Evolutionary conservation across 371 early-diverging fungal genomes (phyloP).

Genomic region (Rhizopus delemar): DNA sequence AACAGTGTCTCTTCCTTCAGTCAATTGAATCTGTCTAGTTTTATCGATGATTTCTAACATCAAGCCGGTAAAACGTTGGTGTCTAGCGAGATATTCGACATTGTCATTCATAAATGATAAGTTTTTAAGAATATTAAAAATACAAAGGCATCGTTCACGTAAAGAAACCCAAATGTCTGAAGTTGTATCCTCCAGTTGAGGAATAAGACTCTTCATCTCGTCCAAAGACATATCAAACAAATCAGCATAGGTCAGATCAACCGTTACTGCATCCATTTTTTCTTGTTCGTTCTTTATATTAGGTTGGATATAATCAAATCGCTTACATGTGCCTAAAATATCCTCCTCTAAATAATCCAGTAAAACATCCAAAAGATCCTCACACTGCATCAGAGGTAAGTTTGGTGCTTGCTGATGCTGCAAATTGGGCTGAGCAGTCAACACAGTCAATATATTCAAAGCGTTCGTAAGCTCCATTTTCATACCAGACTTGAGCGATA

Average conservation of each 20-base stretch:
- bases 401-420: conserved; percentile 5
- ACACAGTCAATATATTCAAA: conserved; percentile 66
- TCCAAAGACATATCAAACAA: conserved; percentile 61
- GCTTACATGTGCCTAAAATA: conserved; percentile 32
- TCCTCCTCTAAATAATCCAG: conserved; percentile 54
- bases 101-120: conserved; percentile 67
- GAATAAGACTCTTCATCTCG: conserved; percentile 59
- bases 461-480: conserved; percentile 74
- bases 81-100: conserved; percentile 57
- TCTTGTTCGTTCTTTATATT: not conserved
- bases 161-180: conserved; percentile 50
- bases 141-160: conserved; percentile 50
- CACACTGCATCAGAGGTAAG: conserved; percentile 32
- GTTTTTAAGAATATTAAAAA: conserved; percentile 62
- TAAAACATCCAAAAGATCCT: conserved; percentile 56
- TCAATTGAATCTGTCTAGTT: conserved; percentile 11
- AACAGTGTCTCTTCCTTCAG: conserved; percentile 23
- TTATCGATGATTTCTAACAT: conserved; percentile 28
- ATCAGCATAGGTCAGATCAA: conserved; percentile 34
- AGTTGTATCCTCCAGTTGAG: conserved; percentile 39
- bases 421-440: conserved; percentile 40
- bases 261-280: conserved; percentile 15
- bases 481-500: conserved; percentile 77
- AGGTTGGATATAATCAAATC: conserved; percentile 8
- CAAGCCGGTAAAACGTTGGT: conserved; percentile 52